These are phyloP conservation scores for Neofusicoccum sp. DNA, from an alignment of 2,329 filamentous ascomycete species.

Conservation along the genomic window DNA sequence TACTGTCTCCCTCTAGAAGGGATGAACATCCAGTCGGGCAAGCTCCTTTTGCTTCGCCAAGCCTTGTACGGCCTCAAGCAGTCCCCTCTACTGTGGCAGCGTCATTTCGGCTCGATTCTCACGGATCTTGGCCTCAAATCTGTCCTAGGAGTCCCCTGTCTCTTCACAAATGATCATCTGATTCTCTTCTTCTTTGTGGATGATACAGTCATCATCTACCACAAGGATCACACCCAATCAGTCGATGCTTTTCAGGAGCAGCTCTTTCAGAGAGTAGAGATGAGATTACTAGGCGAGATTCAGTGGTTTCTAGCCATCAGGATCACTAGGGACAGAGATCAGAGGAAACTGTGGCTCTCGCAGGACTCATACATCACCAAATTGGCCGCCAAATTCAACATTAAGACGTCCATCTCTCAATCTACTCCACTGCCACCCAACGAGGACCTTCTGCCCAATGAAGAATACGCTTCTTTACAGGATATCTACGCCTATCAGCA, in stretches of 20 bases:
- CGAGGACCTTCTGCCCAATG: conserved; percentile 15
- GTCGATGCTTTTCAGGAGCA: conserved; percentile 16
- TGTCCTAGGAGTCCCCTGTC: conserved; percentile 22
- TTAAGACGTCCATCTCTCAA: conserved; percentile 11
- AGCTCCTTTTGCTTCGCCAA: conserved; percentile 23
- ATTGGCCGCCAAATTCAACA: conserved; percentile 23
- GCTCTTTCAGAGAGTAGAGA: conserved; percentile 14
- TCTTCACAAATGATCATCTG: conserved; percentile 21
- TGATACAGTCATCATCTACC: conserved; percentile 24
- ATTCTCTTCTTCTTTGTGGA: conserved; percentile 26
- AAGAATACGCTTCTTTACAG: conserved; percentile 2
- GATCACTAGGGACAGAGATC: conserved; percentile 18
- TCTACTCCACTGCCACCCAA: conserved; percentile 1
- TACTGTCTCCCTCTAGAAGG: too few species aligned
- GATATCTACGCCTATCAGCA: conserved; percentile 26
- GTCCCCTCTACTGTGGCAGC: conserved; percentile 28
- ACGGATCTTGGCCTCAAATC: conserved; percentile 22
- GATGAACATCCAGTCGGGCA: too few species aligned
- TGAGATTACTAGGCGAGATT: conserved; percentile 21
- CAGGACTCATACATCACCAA: conserved; percentile 27
- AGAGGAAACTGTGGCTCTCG: conserved; percentile 21
- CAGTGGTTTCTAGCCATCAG: conserved; percentile 23
- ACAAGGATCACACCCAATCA: neutral
- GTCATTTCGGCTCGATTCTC: conserved; percentile 24
- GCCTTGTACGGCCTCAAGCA: conserved; percentile 31